Base-by-base conservation (phyloP, 768 basidiomycete species). In the Boletus reticuloceps region DNA sequence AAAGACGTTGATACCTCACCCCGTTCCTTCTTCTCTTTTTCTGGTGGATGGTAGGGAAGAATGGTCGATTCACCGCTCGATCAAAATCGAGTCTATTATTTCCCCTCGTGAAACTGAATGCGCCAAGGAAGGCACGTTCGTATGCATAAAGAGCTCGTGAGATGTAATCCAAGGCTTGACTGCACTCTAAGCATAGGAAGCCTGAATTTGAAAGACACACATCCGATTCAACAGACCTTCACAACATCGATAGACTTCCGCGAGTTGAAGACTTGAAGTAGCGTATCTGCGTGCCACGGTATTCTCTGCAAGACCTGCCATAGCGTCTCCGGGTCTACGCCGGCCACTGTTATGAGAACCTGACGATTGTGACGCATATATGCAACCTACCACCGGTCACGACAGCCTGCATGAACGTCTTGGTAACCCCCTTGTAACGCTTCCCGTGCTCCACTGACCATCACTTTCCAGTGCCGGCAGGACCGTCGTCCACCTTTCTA, bases 281-380 rank as follows among this genome's bases (percentile, higher is more conserved):
- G 76, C 0, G 94, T 95, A 69, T 98, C 95, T 1, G 86, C 90
- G 62, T 98, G 97, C 84, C 93, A 98, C 0, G 92, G 93, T 51
- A 88, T 80, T 39, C 81, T 82, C 25, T 83, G 79, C 17, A 96
- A 64, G 9, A 98, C 76, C 19, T 83, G 80, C 72, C 84, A 88
- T 43, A 99, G 81, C 3, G 83, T 82, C 55, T 91, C 83, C 1
- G 90, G 90, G 65, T 93, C 91, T 91, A 48, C 11, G n/a, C 47
- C 9, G n/a, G 0, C 19, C 16, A 39, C 6, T 22, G 5, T 4
- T 8, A 41, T 62, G 37, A 66, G 47, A 41, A 32, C 7, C 1
- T 39, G 32, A 7, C 10, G 39, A 48, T 29, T 2, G 6, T 0
- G 3, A 19, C 22, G 29, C 13, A 37, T 54, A 43, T 54, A 53